These are phyloP conservation scores for Backusella mclennaniae DNA, from an alignment of 192 early-diverging fungal genomes.

Conservation along the genomic window DNA sequence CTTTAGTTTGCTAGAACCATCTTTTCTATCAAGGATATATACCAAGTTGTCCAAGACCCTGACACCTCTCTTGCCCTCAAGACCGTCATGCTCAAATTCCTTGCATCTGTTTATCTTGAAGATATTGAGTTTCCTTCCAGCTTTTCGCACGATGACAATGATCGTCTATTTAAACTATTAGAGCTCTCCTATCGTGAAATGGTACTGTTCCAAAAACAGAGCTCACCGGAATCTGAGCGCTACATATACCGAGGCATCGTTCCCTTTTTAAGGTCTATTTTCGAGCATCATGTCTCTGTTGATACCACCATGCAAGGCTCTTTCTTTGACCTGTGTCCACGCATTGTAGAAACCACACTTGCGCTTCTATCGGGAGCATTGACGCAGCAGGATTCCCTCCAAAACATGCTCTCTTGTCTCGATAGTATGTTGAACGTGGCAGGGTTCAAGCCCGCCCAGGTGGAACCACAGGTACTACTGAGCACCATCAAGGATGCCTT, in stretches of 20 bases:
- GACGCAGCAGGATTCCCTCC: not conserved
- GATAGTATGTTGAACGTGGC: constrained; percentile 29
- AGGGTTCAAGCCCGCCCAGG: not conserved
- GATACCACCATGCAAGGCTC: constrained; percentile 12
- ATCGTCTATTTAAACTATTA: not conserved
- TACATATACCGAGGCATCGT: constrained; percentile 17
- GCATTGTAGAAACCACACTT: not conserved
- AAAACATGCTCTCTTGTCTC: constrained; percentile 20
- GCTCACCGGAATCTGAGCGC: not conserved
- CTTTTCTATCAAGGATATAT: constrained; percentile 17
- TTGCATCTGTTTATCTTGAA: constrained; percentile 23
- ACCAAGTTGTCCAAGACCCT: not conserved
- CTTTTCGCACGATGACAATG: constrained; percentile 5
- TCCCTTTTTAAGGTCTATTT: constrained; percentile 17
- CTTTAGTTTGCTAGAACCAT: constrained; percentile 25
- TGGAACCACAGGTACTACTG: constrained; percentile 1
- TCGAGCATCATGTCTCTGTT: constrained; percentile 19
- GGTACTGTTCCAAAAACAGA: not conserved
- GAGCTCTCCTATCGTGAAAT: not conserved
- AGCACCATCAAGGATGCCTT: not conserved
- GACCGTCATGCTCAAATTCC: constrained; percentile 11
- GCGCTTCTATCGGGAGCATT: not conserved
- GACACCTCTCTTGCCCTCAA: not conserved
- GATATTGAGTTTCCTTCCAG: constrained; percentile 13
- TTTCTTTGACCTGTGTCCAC: constrained; percentile 4